Evolutionary conservation across 352 stramenopile genomes (phyloP).

Genomic region (Phytophthora aleatoria): DNA sequence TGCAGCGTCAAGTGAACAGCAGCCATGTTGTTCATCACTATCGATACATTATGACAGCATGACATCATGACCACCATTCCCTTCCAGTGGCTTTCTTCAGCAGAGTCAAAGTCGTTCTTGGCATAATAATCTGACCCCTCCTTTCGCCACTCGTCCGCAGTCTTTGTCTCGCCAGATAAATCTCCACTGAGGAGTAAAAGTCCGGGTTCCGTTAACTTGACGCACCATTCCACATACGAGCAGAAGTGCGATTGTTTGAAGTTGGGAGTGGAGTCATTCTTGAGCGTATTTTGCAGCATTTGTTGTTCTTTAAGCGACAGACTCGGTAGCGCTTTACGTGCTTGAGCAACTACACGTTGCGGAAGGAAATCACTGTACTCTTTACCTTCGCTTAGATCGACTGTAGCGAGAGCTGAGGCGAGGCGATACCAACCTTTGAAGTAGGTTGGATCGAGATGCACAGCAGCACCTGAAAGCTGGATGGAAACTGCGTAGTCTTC

Average conservation of each 20-base stretch:
- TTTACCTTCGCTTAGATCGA: neutral
- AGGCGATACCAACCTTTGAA: conserved; percentile 3
- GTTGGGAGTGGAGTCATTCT: neutral
- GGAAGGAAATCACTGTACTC: neutral
- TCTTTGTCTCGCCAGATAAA: neutral
- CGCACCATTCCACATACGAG: neutral
- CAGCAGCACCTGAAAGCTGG: conserved; percentile 1
- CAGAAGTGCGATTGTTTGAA: neutral
- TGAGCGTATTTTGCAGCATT: neutral
- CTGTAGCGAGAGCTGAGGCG: neutral
- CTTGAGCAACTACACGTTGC: neutral
- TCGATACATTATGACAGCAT: neutral
- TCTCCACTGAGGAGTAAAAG: neutral
- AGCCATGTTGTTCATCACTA: conserved; percentile 2
- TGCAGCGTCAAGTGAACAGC: neutral
- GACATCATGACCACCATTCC: neutral
- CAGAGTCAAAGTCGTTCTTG: neutral
- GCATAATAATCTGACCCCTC: neutral
- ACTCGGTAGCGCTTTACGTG: neutral
- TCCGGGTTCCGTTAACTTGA: neutral
- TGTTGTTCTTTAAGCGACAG: neutral
- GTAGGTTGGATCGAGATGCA: conserved; percentile 4
- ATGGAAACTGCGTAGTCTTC: neutral
- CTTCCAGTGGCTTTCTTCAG: neutral
- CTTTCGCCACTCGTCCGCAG: neutral